phyloP scores from a whole-genome alignment of 140 eudicot species.

The Senecio squalidus region DNA sequence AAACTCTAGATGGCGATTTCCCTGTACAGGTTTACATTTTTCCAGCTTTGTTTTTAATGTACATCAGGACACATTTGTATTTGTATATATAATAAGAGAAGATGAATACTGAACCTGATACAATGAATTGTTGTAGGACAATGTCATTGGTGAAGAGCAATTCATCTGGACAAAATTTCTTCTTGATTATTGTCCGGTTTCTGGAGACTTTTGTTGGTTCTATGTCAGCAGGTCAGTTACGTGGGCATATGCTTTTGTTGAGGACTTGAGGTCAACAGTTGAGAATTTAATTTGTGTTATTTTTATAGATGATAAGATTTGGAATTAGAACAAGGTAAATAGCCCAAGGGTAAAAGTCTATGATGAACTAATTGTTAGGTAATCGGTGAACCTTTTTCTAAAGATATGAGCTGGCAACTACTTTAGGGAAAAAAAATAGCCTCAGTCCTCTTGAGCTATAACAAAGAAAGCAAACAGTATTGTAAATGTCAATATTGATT shows the following conservation, averaged over 20 bases:
- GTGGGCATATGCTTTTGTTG: constrained; percentile 11
- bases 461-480: neutral
- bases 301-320: neutral
- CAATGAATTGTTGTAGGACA: constrained; percentile 47
- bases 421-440: no score
- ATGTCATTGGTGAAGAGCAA: constrained; percentile 86
- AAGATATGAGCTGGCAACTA: no score
- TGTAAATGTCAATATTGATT: neutral
- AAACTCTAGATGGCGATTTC: constrained; percentile 94
- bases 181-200: constrained; percentile 70
- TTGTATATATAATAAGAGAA: neutral
- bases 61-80: constrained; percentile 4
- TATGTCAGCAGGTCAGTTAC: constrained; percentile 82
- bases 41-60: constrained; percentile 14
- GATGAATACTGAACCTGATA: constrained; percentile 12
- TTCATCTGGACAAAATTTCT: constrained; percentile 69
- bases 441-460: neutral
- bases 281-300: neutral
- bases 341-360: constrained; percentile 1
- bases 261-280: constrained; percentile 3
- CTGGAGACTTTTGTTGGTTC: constrained; percentile 98
- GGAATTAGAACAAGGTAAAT: neutral
- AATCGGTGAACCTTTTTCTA: no score
- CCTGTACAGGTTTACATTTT: constrained; percentile 67
- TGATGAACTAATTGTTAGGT: neutral